Conservation (phyloP, 495 filamentous ascomycete genomes). For the Rostrohypoxylon terebratum region DNA sequence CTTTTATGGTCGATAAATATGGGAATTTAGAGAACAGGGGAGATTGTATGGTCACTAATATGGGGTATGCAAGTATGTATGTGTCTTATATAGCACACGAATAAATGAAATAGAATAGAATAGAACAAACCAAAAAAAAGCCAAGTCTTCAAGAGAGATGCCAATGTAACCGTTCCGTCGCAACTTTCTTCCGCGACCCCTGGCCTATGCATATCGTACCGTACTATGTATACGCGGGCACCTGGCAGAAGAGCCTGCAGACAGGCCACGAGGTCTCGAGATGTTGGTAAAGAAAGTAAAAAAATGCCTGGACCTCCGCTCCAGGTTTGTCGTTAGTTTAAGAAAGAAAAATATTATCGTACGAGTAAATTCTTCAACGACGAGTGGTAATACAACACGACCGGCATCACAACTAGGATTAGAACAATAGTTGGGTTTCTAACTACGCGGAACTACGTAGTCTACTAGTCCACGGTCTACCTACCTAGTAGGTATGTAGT, state of each 20-base stretch:
- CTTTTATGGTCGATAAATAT: no score
- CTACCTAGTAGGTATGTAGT: no score
- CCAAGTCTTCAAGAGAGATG: slow-evolving; percentile 10
- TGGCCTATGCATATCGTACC: slow-evolving; percentile 21
- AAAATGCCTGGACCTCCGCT: slow-evolving; percentile 22
- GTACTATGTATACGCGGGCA: slow-evolving; percentile 4
- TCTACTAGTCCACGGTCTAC: no score
- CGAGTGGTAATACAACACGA: slow-evolving; percentile 16
- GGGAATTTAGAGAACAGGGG: no score
- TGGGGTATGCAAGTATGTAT: not conserved
- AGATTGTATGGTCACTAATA: not conserved
- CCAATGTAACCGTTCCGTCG: slow-evolving; percentile 20
- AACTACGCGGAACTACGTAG: not conserved
- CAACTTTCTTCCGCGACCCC: slow-evolving; percentile 27
- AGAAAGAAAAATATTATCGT: slow-evolving; percentile 8
- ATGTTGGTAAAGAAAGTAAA: not conserved
- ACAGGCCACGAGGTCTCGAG: not conserved
- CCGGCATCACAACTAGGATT: not conserved
- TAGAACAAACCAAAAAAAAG: slow-evolving; percentile 3
- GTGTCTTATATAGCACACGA: not conserved
- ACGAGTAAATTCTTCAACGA: slow-evolving; percentile 10
- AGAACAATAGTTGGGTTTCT: not conserved
- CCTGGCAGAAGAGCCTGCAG: not conserved
- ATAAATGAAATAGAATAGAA: slow-evolving; percentile 6
- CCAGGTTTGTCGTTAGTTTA: slow-evolving; percentile 1